Percentiles rank a stretch among this genome's conserved stretches.
phyloP scores from a whole-genome alignment of 192 early-diverging fungal species.

The Coemansia sp. region DNA sequence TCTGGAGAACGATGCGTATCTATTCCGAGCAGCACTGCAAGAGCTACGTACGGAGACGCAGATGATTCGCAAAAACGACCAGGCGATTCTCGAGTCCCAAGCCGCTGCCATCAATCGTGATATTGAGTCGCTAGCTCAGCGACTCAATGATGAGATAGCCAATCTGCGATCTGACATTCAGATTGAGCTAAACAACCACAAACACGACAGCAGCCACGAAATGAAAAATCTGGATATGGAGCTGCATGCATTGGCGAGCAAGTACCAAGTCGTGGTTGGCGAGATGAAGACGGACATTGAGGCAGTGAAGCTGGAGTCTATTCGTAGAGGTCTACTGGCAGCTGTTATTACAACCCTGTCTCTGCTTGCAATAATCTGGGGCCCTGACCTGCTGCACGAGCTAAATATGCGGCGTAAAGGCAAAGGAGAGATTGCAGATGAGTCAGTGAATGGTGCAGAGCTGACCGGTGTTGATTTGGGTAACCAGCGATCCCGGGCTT shows the following conservation, averaged over 20 bases:
- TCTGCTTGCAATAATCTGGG: conserved; percentile 35
- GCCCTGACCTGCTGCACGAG: conserved; percentile 16
- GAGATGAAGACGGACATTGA: conserved; percentile 87
- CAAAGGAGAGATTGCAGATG: neutral
- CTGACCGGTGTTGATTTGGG: too few species aligned
- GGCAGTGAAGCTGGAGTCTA: conserved; percentile 82
- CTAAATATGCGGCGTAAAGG: conserved; percentile 8
- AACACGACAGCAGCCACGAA: conserved; percentile 75
- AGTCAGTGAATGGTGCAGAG: too few species aligned
- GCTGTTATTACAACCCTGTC: conserved; percentile 41
- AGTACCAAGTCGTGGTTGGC: conserved; percentile 76
- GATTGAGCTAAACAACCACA: conserved; percentile 89
- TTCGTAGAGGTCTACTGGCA: conserved; percentile 64
- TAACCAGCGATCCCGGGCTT: neutral
- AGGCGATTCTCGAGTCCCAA: conserved; percentile 69
- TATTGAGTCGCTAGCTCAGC: conserved; percentile 72
- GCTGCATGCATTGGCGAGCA: conserved; percentile 83
- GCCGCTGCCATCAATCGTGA: conserved; percentile 72
- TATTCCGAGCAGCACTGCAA: conserved; percentile 79
- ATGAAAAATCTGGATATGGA: conserved; percentile 75
- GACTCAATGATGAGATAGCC: conserved; percentile 73
- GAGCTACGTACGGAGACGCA: conserved; percentile 79
- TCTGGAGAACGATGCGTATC: conserved; percentile 81
- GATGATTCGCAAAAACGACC: conserved; percentile 74
- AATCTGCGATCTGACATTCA: conserved; percentile 81